Conservation (phyloP, 2,329 filamentous ascomycete species). For the Pyrenochaeta sp. region DNA sequence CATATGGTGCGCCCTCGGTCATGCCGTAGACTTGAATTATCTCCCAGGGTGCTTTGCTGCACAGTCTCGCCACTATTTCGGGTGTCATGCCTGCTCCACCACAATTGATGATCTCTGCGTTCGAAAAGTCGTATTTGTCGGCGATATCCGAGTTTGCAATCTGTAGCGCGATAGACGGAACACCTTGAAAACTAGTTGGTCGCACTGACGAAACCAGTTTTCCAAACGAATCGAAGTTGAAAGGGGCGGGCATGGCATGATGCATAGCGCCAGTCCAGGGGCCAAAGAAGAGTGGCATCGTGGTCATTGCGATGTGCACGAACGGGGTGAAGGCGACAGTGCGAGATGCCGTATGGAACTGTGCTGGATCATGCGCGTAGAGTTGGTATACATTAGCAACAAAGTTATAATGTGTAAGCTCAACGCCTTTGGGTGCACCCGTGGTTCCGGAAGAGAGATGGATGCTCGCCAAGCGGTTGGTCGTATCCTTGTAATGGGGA, state of each 20-base stretch:
- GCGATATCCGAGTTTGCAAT: slow-evolving; percentile 80
- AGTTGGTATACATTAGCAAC: slow-evolving; percentile 36
- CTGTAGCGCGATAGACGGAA: slow-evolving; percentile 79
- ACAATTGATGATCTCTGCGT: slow-evolving; percentile 79
- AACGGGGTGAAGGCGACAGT: slow-evolving; percentile 12
- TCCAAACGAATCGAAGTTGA: background rate
- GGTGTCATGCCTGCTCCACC: slow-evolving; percentile 68
- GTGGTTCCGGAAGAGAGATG: slow-evolving; percentile 29
- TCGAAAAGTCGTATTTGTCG: slow-evolving; percentile 78
- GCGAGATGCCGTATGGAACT: slow-evolving; percentile 23
- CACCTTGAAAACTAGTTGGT: slow-evolving; percentile 64
- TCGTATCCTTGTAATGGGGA: slow-evolving; percentile 22
- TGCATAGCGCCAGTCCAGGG: slow-evolving; percentile 56
- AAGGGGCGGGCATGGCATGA: slow-evolving; percentile 4
- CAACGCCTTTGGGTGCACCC: slow-evolving; percentile 29
- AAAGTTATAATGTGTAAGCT: slow-evolving; percentile 32
- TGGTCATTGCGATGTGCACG: slow-evolving; percentile 38
- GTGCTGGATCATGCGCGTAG: slow-evolving; percentile 13
- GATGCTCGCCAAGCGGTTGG: slow-evolving; percentile 20
- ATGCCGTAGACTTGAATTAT: slow-evolving; percentile 57
- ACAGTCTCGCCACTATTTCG: slow-evolving; percentile 79
- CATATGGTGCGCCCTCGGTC: slow-evolving; percentile 57
- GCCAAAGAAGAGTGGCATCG: slow-evolving; percentile 56
- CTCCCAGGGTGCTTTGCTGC: slow-evolving; percentile 70
- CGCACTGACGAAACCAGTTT: slow-evolving; percentile 59